Conservation (phyloP, 1,284 basidiomycete species). For the Cronartium quercuum region DNA sequence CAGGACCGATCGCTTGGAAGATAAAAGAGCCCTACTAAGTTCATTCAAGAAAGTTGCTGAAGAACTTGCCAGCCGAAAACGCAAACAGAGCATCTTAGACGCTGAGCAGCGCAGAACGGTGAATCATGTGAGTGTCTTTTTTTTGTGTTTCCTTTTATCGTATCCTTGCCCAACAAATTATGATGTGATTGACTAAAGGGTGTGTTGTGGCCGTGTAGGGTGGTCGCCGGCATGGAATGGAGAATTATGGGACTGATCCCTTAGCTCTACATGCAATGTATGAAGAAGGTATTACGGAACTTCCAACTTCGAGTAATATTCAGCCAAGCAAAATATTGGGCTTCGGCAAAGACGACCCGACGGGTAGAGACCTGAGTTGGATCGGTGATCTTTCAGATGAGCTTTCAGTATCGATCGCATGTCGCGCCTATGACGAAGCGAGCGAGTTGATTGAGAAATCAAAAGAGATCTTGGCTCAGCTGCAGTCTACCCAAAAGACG, state of each 20-base stretch:
- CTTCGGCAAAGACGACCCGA: slow-evolving; percentile 46
- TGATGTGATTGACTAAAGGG: neutral
- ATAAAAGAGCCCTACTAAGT: slow-evolving; percentile 76
- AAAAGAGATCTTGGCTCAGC: neutral
- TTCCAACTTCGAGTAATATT: neutral
- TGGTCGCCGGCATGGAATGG: neutral
- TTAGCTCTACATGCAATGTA: slow-evolving; percentile 2
- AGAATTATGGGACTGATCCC: neutral
- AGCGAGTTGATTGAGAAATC: slow-evolving; percentile 69
- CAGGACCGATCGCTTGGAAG: slow-evolving; percentile 68
- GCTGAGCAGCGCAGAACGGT: slow-evolving; percentile 68
- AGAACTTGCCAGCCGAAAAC: slow-evolving; percentile 74
- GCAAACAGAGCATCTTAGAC: slow-evolving; percentile 85
- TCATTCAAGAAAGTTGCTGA: slow-evolving; percentile 88
- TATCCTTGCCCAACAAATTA: too few species aligned
- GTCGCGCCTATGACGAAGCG: slow-evolving; percentile 81
- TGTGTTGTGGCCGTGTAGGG: neutral
- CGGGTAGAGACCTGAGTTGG: slow-evolving; percentile 56
- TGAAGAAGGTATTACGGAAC: neutral
- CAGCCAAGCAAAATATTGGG: slow-evolving; percentile 13
- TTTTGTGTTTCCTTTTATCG: neutral
- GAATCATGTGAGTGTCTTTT: slow-evolving; percentile 48
- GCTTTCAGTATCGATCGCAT: slow-evolving; percentile 80
- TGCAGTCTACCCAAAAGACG: neutral
- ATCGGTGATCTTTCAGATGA: slow-evolving; percentile 86